phyloP scores from a whole-genome alignment of 78 protist species.

The Protostelium mycophagum region DNA sequence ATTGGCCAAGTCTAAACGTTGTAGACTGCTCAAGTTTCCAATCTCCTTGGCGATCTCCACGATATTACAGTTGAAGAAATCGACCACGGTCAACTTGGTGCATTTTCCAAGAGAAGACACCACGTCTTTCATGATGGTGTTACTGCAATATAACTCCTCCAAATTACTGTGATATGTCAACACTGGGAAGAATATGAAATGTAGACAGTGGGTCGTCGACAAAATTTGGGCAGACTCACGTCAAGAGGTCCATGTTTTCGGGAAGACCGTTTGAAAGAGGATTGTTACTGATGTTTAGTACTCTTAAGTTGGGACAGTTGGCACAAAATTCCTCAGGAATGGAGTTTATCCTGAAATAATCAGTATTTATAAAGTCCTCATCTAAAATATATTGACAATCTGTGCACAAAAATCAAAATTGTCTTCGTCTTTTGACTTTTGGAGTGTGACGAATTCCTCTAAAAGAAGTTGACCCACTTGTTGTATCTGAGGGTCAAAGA shows the following conservation, averaged over 20 bases:
- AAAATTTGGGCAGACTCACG: background rate
- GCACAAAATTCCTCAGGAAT: background rate
- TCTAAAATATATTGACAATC: too few species aligned
- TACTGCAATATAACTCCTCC: background rate
- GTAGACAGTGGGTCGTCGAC: background rate
- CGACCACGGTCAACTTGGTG: background rate
- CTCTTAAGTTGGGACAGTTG: background rate
- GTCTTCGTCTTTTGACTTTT: too few species aligned
- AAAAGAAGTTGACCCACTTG: background rate
- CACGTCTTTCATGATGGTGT: background rate
- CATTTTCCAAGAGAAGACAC: background rate
- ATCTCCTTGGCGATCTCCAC: background rate
- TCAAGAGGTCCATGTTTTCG: background rate
- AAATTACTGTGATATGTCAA: too few species aligned
- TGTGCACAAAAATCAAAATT: too few species aligned
- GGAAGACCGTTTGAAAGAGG: background rate
- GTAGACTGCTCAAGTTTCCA: background rate
- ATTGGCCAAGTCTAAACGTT: background rate
- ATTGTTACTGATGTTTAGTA: background rate
- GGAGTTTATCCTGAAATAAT: background rate
- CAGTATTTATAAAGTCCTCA: too few species aligned
- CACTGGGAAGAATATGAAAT: background rate
- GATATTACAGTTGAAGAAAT: background rate
- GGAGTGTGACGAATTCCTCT: too few species aligned
- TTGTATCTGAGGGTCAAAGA: background rate